Conservation (phyloP, 2,329 filamentous ascomycete species). For the Xylariaceae sp. region DNA sequence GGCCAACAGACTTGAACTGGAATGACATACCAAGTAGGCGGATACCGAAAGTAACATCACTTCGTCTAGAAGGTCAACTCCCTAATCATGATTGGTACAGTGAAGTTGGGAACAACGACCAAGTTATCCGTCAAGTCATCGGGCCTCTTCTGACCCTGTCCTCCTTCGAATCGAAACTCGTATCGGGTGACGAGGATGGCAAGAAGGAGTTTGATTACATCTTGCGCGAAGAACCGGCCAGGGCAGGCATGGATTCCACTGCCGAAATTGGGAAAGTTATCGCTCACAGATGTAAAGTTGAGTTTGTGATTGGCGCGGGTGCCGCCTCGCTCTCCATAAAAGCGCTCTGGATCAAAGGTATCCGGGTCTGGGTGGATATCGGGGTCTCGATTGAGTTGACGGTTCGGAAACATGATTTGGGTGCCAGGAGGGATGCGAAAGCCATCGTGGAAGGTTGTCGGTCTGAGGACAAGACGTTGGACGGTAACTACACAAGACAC, state of each 20-base stretch:
- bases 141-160: background rate
- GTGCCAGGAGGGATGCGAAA: slow-evolving; percentile 1
- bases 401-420: background rate
- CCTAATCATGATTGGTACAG: slow-evolving; percentile 1
- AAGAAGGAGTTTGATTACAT: slow-evolving; percentile 4
- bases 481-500: background rate
- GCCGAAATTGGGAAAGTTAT: slow-evolving; percentile 1
- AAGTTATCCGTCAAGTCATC: slow-evolving; percentile 1
- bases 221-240: slow-evolving; percentile 2
- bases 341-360: background rate
- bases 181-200: background rate
- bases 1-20: too few relatives aligned
- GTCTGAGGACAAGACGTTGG: background rate
- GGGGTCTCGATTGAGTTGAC: background rate
- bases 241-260: background rate
- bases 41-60: too few relatives aligned
- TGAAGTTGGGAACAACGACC: background rate
- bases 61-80: background rate
- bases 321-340: background rate
- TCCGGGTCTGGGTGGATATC: background rate
- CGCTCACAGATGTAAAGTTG: background rate
- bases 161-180: slow-evolving; percentile 2
- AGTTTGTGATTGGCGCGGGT: background rate
- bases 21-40: too few relatives aligned
- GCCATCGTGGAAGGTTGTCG: background rate